Evolutionary conservation across 2,329 filamentous ascomycete species (phyloP).

Genomic region (Fusarium domesticum): DNA sequence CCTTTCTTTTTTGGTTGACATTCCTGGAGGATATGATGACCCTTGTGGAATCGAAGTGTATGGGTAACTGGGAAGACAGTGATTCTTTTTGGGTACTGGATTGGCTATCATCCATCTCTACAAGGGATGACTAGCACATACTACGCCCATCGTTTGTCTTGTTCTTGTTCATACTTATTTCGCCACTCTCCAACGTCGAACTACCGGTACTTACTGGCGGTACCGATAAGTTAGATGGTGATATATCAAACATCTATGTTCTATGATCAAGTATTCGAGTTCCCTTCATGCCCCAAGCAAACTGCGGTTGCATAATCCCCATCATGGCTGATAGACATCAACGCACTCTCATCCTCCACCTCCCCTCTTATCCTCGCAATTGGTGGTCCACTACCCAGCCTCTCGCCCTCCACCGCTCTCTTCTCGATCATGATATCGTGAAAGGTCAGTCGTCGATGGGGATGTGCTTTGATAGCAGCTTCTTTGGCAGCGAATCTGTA

Average conservation of each 20-base stretch:
- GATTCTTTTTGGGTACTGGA: too few species aligned
- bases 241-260: neutral
- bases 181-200: too few species aligned
- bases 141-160: too few species aligned
- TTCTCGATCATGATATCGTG: slow-evolving; percentile 55
- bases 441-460: slow-evolving; percentile 56
- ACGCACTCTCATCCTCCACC: slow-evolving; percentile 52
- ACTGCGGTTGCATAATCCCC: slow-evolving; percentile 74
- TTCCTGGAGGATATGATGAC: too few species aligned
- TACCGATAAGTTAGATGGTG: too few species aligned
- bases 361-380: slow-evolving; percentile 41
- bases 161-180: too few species aligned
- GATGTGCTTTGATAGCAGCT: slow-evolving; percentile 69
- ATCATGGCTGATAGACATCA: slow-evolving; percentile 84
- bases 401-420: slow-evolving; percentile 22
- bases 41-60: too few species aligned
- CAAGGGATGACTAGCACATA: too few species aligned
- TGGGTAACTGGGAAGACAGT: too few species aligned
- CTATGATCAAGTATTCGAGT: neutral
- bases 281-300: slow-evolving; percentile 50
- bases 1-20: neutral
- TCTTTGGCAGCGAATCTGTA: slow-evolving; percentile 69
- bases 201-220: too few species aligned
- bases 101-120: too few species aligned
- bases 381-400: slow-evolving; percentile 41